Evolutionary conservation across 805 yeast species (phyloP), one percentile per base, ranked within the genome.

Genomic region (Lipomyces oligophaga): DNA sequence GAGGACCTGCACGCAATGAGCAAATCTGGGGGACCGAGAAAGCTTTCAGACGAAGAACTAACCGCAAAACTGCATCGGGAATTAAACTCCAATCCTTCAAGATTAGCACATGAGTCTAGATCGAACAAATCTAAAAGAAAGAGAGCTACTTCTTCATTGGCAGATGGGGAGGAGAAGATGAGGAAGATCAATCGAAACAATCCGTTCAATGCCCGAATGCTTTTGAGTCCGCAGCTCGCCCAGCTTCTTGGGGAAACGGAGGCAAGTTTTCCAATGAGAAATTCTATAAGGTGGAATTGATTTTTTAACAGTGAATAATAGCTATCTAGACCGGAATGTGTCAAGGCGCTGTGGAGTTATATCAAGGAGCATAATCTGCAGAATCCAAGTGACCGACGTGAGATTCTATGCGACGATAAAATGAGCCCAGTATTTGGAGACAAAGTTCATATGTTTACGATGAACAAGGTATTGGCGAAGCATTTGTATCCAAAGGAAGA

Each of bases 291-390:
- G n/a, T n/a, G n/a, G n/a, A 5, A 13, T 22, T 11, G 24, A 10
- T 25, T 33, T 15, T 32, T 16, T 20, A 6, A 11, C 18, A 16
- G 21, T 18, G n/a, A 15, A 4, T 15, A 6, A n/a, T 16, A 53
- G 44, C 59, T 78, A 34, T 73, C 89, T 3, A 67, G 95, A 55
- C 80, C 90, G 0, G 81, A 81, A 60, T 80, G 83, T 15, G 88
- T 83, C 7, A 82, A 82, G 52, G 64, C 64, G 37, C 62, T 84
- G 4, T 85, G 94, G 94, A 74, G 70, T 11, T 78, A 86, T 63
- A 83, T 86, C 46, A 81, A 79, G 57, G 75, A 63, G 8, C 61
- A 82, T 49, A 63, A 75, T 24, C 64, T 85, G 25, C 94, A 85
- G 61, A 78, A 83, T 52, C 84, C 88, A 1, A 58, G 68, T 1